A percentile compares a stretch with the other conserved stretches of the same genome.
These are phyloP conservation scores for Jackrogersella multiformis DNA, from an alignment of 495 filamentous ascomycete genomes.

Conservation along the genomic window DNA sequence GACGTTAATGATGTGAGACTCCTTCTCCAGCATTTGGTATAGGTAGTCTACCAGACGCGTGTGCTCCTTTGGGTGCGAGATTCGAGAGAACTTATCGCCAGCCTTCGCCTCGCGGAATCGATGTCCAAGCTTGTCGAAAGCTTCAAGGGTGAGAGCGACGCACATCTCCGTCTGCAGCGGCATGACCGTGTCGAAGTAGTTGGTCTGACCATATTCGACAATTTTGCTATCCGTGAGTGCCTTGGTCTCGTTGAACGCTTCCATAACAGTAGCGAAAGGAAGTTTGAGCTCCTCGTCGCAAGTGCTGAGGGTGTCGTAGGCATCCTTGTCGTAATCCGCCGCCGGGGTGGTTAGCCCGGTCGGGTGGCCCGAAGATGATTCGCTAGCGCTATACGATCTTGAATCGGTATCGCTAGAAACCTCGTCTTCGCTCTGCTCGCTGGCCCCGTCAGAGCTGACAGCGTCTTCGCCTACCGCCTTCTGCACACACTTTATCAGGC, in stretches of 20 bases:
- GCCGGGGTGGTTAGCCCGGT: constrained; percentile 33
- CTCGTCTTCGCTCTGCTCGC: constrained; percentile 31
- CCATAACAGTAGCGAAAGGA: constrained; percentile 42
- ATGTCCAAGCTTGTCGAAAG: constrained; percentile 57
- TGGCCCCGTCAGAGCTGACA: constrained; percentile 8
- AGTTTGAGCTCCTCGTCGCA: constrained; percentile 36
- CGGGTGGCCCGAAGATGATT: constrained; percentile 29
- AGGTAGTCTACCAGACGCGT: constrained; percentile 51
- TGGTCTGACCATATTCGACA: constrained; percentile 48
- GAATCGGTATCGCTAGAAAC: constrained; percentile 28
- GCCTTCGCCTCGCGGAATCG: constrained; percentile 41
- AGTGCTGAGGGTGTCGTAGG: constrained; percentile 21
- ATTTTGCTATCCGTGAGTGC: constrained; percentile 53
- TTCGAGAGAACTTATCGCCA: constrained; percentile 49
- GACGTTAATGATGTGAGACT: constrained; percentile 53
- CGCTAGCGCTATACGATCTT: constrained; percentile 24
- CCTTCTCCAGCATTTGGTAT: constrained; percentile 56
- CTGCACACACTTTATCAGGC: constrained; percentile 42
- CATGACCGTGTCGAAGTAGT: constrained; percentile 49
- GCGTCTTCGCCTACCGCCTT: constrained; percentile 25
- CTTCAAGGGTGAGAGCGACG: constrained; percentile 53
- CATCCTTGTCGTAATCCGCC: constrained; percentile 30
- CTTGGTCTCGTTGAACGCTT: constrained; percentile 39
- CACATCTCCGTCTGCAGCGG: constrained; percentile 51
- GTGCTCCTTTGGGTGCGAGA: constrained; percentile 52